Evolutionary conservation across 1,139 yeast species (phyloP).

Genomic region (Yamadazyma oceani): DNA sequence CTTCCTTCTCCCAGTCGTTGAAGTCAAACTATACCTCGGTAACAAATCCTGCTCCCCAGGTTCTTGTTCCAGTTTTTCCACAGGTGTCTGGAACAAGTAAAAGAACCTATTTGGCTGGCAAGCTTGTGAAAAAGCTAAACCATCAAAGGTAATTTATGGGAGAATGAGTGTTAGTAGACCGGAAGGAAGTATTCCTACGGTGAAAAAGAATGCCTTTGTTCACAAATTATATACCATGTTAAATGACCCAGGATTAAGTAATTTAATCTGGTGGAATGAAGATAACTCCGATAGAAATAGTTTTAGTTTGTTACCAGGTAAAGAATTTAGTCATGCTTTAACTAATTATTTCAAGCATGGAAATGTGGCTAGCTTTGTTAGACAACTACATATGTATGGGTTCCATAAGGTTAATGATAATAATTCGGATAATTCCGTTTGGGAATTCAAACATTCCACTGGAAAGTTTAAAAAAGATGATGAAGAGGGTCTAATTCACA

Average conservation of each 20-base stretch:
- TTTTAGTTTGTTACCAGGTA: slow-evolving; percentile 61
- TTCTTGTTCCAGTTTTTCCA: too few relatives aligned
- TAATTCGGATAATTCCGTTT: slow-evolving; percentile 38
- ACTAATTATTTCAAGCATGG: slow-evolving; percentile 48
- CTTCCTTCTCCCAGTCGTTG: too few relatives aligned
- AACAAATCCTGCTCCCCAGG: too few relatives aligned
- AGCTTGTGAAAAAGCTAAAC: background rate
- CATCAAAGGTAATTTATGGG: background rate
- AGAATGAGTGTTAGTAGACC: background rate
- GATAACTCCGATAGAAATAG: slow-evolving; percentile 54
- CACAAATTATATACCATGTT: slow-evolving; percentile 63
- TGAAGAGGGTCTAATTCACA: slow-evolving; percentile 58
- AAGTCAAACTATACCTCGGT: too few relatives aligned
- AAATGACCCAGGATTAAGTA: slow-evolving; percentile 46
- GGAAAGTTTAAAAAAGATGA: slow-evolving; percentile 80
- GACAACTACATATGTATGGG: slow-evolving; percentile 52
- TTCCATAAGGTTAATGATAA: slow-evolving; percentile 53
- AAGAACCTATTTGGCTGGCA: too few relatives aligned
- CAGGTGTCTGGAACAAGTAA: too few relatives aligned
- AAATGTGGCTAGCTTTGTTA: slow-evolving; percentile 47
- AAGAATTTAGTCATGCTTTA: slow-evolving; percentile 45
- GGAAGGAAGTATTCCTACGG: slow-evolving; percentile 14
- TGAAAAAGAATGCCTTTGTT: slow-evolving; percentile 64
- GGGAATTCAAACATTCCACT: slow-evolving; percentile 89
- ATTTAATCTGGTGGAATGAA: slow-evolving; percentile 77